Evolutionary conservation across 2,329 filamentous ascomycete species (phyloP).

Genomic region (Conoideocrella luteorostrata): DNA sequence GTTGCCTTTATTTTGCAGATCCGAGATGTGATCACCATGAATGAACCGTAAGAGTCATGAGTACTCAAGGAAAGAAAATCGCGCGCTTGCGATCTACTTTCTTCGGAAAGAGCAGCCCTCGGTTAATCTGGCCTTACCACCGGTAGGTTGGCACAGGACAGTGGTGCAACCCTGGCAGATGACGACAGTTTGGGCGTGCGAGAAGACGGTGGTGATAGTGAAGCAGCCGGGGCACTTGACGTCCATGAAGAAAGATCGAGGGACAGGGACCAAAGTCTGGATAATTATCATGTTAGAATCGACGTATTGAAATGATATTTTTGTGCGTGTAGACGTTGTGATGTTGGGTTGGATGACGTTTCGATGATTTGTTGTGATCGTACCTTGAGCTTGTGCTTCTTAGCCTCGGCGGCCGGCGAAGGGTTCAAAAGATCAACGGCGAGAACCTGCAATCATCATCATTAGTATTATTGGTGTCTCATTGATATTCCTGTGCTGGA

Average conservation of each 20-base stretch:
- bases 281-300: constrained; percentile 1
- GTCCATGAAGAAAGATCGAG: constrained; percentile 99
- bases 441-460: constrained; percentile 70
- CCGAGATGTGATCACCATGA: constrained; percentile 48
- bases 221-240: constrained; percentile 99
- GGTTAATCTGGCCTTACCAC: constrained; percentile 97
- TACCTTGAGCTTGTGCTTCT: constrained; percentile 99
- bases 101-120: constrained; percentile 99
- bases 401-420: constrained; percentile 91
- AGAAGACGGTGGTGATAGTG: constrained; percentile 99
- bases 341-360: constrained; percentile 11
- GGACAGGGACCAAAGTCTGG: constrained; percentile 87
- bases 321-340: constrained; percentile 7
- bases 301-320: constrained; percentile 4
- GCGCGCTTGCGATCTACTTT: constrained; percentile 70
- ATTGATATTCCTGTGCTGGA: background rate
- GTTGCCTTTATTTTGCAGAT: constrained; percentile 53
- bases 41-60: constrained; percentile 45
- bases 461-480: constrained; percentile 38
- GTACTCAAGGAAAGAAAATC: constrained; percentile 41
- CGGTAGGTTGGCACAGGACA: constrained; percentile 98
- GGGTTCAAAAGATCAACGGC: constrained; percentile 99
- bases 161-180: constrained; percentile 99
- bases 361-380: constrained; percentile 14
- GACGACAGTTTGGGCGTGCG: constrained; percentile 99